Evolutionary conservation across 495 filamentous ascomycete species (phyloP).

Genomic region (Daldinia decipiens): DNA sequence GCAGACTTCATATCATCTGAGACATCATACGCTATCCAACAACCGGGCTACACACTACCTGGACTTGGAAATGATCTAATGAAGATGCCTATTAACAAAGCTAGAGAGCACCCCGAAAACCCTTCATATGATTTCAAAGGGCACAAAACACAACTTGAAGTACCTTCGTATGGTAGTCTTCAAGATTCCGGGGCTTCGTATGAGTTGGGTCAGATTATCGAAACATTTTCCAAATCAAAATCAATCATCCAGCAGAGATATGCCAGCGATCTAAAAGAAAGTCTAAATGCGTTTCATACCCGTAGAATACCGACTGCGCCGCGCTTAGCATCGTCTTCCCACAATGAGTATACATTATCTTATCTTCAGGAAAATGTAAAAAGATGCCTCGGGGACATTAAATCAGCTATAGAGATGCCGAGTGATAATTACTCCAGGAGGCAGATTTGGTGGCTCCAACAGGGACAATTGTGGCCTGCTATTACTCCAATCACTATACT

Average conservation of each 20-base stretch:
- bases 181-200: neutral
- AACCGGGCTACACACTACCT: constrained; percentile 18
- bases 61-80: constrained; percentile 19
- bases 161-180: neutral
- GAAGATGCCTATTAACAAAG: constrained; percentile 11
- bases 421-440: constrained; percentile 10
- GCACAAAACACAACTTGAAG: neutral
- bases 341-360: constrained; percentile 29
- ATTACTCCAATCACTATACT: constrained; percentile 62
- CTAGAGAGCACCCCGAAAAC: neutral
- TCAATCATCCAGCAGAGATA: constrained; percentile 38
- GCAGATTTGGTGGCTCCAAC: constrained; percentile 57
- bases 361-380: constrained; percentile 45
- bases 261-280: constrained; percentile 34
- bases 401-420: constrained; percentile 19
- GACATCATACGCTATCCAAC: constrained; percentile 7
- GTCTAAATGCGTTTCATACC: constrained; percentile 9
- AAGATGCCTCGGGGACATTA: constrained; percentile 11
- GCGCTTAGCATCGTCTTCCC: neutral
- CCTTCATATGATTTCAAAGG: neutral
- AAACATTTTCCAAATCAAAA: constrained; percentile 16
- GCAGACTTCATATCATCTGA: constrained; percentile 23
- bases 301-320: neutral
- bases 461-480: constrained; percentile 63
- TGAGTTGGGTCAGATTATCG: constrained; percentile 29